Percentiles rank a stretch among this genome's conserved stretches.
phyloP scores from a whole-genome alignment of 2,329 filamentous ascomycete species.

The Ophiostoma sp. region DNA sequence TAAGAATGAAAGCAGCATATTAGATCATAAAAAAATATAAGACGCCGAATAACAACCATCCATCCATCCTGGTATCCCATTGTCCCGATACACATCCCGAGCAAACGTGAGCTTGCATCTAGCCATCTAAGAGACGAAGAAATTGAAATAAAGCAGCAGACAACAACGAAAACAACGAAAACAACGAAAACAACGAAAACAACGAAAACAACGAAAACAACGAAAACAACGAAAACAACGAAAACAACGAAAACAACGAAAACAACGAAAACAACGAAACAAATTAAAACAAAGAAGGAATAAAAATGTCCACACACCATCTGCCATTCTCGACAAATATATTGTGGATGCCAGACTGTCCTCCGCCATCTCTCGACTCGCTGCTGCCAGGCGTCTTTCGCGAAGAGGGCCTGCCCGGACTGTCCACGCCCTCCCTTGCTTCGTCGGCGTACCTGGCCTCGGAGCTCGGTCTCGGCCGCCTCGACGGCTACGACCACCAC shows the following conservation, averaged over 20 bases:
- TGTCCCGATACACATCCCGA: background rate
- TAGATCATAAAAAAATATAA: too few species aligned
- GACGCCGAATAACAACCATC: background rate
- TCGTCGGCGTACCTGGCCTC: slow-evolving; percentile 23
- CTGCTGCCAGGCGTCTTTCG: slow-evolving; percentile 27
- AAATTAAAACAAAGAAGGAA: background rate
- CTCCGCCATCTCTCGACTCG: slow-evolving; percentile 21
- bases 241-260: background rate
- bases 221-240: background rate
- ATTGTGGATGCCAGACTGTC: slow-evolving; percentile 11
- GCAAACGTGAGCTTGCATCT: background rate
- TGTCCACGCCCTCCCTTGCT: slow-evolving; percentile 24
- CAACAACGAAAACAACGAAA: background rate
- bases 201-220: background rate
- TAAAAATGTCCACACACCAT: background rate
- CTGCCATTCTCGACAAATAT: slow-evolving; percentile 26
- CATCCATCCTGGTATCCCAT: background rate
- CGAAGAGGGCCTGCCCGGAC: slow-evolving; percentile 18
- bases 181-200: background rate
- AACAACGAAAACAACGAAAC: background rate
- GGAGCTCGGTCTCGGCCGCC: slow-evolving; percentile 27
- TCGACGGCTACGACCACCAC: slow-evolving; percentile 27
- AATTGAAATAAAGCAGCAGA: too few species aligned
- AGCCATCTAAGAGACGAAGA: background rate
- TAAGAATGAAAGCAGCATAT: background rate